Evolutionary conservation across 352 stramenopile genomes (phyloP).

Genomic region (Phytophthora sp.): DNA sequence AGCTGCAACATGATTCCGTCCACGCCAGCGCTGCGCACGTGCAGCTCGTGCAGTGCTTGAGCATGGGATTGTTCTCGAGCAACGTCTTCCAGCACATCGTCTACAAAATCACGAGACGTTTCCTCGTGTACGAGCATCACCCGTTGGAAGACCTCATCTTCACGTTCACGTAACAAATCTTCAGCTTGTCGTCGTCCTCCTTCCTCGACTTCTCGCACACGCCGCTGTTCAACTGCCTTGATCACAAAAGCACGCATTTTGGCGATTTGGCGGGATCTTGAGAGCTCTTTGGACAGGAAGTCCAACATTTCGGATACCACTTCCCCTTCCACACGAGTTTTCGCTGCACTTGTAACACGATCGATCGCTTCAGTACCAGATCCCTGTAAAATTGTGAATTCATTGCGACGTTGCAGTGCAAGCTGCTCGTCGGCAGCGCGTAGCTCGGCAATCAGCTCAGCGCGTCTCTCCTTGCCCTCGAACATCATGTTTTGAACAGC

Average conservation of each 20-base stretch:
- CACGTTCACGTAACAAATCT: constrained; percentile 76
- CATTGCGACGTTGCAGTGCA: constrained; percentile 19
- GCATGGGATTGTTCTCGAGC: constrained; percentile 54
- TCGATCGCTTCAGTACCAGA: constrained; percentile 47
- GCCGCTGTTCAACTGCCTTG: constrained; percentile 68
- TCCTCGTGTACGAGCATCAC: constrained; percentile 84
- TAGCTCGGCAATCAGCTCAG: constrained; percentile 91
- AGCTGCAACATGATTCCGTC: constrained; percentile 59
- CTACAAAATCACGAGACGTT: constrained; percentile 73
- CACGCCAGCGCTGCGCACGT: constrained; percentile 52
- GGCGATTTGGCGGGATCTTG: constrained; percentile 77
- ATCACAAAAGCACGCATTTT: constrained; percentile 79
- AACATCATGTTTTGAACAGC: constrained; percentile 96
- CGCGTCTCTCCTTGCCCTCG: constrained; percentile 87
- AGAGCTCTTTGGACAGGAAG: constrained; percentile 90
- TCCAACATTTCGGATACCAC: constrained; percentile 90
- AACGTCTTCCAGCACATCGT: constrained; percentile 69
- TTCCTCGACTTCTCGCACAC: constrained; percentile 84
- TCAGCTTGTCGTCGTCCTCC: constrained; percentile 88
- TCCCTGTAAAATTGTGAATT: constrained; percentile 20
- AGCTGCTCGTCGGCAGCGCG: constrained; percentile 68
- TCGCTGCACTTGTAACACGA: constrained; percentile 50
- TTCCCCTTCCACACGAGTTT: constrained; percentile 84
- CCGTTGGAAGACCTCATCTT: constrained; percentile 83
- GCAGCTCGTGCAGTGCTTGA: constrained; percentile 58